Percentiles rank a stretch among this genome's conserved stretches.
Evolutionary conservation across 192 early-diverging fungal genomes (phyloP).

Genomic region (Mortierella claussenii): DNA sequence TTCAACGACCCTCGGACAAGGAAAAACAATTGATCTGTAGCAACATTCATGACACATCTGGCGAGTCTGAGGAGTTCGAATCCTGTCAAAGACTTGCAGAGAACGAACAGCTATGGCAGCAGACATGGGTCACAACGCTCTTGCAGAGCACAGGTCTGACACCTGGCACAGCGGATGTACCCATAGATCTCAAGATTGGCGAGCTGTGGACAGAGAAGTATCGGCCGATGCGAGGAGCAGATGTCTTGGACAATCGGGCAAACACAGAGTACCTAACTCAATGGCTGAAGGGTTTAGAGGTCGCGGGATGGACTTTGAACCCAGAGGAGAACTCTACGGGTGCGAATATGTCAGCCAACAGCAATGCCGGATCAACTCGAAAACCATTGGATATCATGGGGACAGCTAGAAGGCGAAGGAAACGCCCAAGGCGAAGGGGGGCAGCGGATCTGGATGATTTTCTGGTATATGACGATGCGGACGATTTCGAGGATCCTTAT

Average conservation of each 20-base stretch:
- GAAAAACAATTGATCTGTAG: conserved; percentile 9
- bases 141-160: conserved; percentile 4
- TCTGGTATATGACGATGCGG: conserved; percentile 28
- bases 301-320: conserved; percentile 48
- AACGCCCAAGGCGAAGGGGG: conserved; percentile 26
- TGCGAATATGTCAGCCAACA: background rate
- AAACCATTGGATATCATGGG: conserved; percentile 24
- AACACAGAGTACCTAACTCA: conserved; percentile 44
- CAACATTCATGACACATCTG: background rate
- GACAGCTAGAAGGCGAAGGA: conserved; percentile 22
- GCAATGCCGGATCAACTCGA: background rate
- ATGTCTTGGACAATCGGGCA: conserved; percentile 32
- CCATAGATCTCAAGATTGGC: conserved; percentile 25
- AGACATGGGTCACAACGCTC: conserved; percentile 25
- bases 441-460: conserved; percentile 39
- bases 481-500: conserved; percentile 34
- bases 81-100: conserved; percentile 32
- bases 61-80: conserved; percentile 20
- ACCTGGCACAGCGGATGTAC: conserved; percentile 8
- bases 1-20: conserved; percentile 4
- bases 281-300: conserved; percentile 42
- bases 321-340: conserved; percentile 21
- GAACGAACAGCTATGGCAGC: conserved; percentile 34
- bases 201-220: conserved; percentile 49
- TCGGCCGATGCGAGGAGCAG: conserved; percentile 28